A percentile compares a stretch with the other conserved stretches of the same genome.
phyloP scores from a whole-genome alignment of 208 protist genomes.

The Trichomonas tenax region DNA sequence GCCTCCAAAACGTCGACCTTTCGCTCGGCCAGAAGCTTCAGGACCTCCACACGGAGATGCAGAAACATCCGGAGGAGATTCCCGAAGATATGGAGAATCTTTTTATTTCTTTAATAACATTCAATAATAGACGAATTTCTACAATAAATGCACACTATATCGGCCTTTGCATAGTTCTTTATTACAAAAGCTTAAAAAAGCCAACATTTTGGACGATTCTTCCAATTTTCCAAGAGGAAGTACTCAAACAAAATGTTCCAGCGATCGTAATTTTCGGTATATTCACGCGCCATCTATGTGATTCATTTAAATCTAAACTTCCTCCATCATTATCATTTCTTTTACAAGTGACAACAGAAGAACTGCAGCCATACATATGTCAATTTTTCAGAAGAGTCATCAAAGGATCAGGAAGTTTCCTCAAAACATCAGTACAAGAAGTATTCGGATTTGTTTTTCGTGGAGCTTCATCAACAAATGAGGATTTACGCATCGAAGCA shows the following conservation, averaged over 20 bases:
- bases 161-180: neutral
- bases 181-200: neutral
- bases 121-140: neutral
- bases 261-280: neutral
- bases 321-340: neutral
- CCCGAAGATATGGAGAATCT: neutral
- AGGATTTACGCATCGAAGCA: neutral
- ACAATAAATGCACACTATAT: neutral
- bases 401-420: neutral
- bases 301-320: slow-evolving; percentile 3
- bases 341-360: neutral
- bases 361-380: neutral
- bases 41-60: neutral
- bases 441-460: neutral
- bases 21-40: neutral
- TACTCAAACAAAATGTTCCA: neutral
- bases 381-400: neutral
- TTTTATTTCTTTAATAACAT: neutral
- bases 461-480: neutral
- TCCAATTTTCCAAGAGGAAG: neutral
- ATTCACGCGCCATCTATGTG: neutral
- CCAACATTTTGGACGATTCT: neutral
- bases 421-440: neutral
- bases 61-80: neutral
- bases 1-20: neutral